Conservation (phyloP, 805 yeast species). For the Metschnikowia lachancei region DNA sequence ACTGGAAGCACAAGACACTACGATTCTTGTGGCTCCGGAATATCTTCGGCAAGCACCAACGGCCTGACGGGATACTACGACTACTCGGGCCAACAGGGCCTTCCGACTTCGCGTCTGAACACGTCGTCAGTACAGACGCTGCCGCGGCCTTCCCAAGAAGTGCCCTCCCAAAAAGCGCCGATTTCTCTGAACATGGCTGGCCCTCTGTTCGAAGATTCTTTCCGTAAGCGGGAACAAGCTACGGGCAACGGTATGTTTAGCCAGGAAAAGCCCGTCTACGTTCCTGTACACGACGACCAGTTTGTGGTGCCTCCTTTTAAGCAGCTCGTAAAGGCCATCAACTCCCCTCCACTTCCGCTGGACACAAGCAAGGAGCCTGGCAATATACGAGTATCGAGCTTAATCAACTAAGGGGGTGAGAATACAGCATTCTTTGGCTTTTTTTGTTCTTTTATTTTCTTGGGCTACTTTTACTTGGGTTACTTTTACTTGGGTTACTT, state of each 20-base stretch:
- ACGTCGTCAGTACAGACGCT: slow-evolving; percentile 7
- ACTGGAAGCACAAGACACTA: not conserved
- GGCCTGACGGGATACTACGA: not conserved
- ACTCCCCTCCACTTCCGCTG: slow-evolving; percentile 4
- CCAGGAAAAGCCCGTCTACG: slow-evolving; percentile 1
- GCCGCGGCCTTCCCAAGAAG: slow-evolving; percentile 45
- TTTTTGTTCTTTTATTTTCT: too few relatives aligned
- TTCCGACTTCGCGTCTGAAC: slow-evolving; percentile 4
- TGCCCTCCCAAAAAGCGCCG: slow-evolving; percentile 38
- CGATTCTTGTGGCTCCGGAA: slow-evolving; percentile 3
- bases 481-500: not conserved
- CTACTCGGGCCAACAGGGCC: not conserved
- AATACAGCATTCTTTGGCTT: too few relatives aligned
- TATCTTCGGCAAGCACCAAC: not conserved
- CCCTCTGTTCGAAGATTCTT: not conserved
- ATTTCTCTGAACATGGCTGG: slow-evolving; percentile 1
- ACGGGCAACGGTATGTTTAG: not conserved
- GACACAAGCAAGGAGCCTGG: slow-evolving; percentile 1
- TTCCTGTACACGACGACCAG: slow-evolving; percentile 1
- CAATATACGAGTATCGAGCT: slow-evolving; percentile 15
- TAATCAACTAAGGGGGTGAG: slow-evolving; percentile 12
- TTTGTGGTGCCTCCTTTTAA: slow-evolving; percentile 13
- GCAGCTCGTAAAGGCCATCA: slow-evolving; percentile 11
- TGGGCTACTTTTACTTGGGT: too few relatives aligned
- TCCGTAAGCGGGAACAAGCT: not conserved